A percentile compares a stretch with the other conserved stretches of the same genome.
Evolutionary conservation across 495 filamentous ascomycete species (phyloP).

Genomic region (Penicillium waksmanii): DNA sequence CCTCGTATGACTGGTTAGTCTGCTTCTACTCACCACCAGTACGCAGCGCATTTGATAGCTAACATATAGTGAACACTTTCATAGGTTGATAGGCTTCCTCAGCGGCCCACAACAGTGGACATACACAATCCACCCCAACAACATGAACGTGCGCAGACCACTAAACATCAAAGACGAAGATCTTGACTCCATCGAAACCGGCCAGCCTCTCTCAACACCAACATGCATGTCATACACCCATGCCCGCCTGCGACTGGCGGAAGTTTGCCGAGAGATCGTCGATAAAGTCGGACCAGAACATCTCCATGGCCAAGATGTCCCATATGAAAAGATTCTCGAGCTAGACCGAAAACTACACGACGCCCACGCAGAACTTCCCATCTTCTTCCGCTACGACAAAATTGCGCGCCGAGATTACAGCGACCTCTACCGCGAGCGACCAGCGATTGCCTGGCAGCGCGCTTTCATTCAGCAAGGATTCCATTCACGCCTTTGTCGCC

Average conservation of each 20-base stretch:
- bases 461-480: constrained; percentile 45
- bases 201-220: constrained; percentile 28
- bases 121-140: constrained; percentile 47
- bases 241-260: constrained; percentile 42
- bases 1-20: constrained; percentile 49
- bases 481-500: constrained; percentile 45
- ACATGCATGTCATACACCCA: constrained; percentile 52
- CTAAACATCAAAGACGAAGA: constrained; percentile 36
- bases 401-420: constrained; percentile 35
- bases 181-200: constrained; percentile 7
- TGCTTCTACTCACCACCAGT: neutral
- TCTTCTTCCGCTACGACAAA: constrained; percentile 43
- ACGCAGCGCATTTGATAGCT: neutral
- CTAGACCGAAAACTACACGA: constrained; percentile 42
- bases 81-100: constrained; percentile 40
- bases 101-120: constrained; percentile 56
- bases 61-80: neutral
- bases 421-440: constrained; percentile 38
- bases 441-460: constrained; percentile 44
- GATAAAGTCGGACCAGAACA: constrained; percentile 39
- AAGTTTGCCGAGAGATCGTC: constrained; percentile 46
- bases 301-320: constrained; percentile 32
- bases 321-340: constrained; percentile 42
- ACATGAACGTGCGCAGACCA: constrained; percentile 48
- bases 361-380: constrained; percentile 25